A percentile compares a stretch with the other conserved stretches of the same genome.
Conservation (phyloP, 2,329 filamentous ascomycete species). For the Aspergillus fischeri region DNA sequence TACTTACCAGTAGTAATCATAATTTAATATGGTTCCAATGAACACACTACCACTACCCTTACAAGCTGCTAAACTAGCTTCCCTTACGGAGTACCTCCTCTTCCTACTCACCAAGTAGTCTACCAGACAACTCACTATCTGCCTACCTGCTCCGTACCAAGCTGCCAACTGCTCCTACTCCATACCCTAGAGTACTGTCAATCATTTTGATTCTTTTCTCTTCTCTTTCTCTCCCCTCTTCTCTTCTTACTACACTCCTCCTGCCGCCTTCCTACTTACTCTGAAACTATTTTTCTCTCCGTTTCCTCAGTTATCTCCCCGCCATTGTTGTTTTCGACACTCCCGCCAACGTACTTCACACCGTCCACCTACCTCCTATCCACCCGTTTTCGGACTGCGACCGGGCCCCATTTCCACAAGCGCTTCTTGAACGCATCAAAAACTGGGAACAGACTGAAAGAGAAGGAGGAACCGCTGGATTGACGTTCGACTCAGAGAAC, state of each 20-base stretch:
- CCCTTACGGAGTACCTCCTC: neutral
- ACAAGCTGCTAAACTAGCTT: neutral
- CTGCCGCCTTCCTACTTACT: neutral
- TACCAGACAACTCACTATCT: neutral
- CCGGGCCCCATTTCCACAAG: constrained; percentile 7
- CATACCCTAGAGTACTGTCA: neutral
- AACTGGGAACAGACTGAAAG: neutral
- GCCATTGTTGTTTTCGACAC: constrained; percentile 4
- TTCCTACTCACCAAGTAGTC: neutral
- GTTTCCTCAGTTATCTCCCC: constrained; percentile 8
- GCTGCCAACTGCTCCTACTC: neutral
- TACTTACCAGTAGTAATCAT: neutral
- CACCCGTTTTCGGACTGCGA: constrained; percentile 14
- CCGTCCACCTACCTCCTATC: neutral
- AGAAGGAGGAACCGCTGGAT: neutral
- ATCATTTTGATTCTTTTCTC: neutral
- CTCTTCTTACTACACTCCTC: neutral
- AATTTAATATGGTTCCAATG: neutral
- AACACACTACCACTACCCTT: neutral
- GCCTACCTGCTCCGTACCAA: neutral
- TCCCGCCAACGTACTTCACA: neutral
- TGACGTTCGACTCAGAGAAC: constrained; percentile 1
- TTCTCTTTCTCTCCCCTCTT: neutral
- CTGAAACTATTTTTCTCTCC: constrained; percentile 1
- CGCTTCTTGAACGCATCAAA: constrained; percentile 1